Base-by-base conservation (phyloP, 805 yeast genomes). In the Metschnikowia proteae region DNA sequence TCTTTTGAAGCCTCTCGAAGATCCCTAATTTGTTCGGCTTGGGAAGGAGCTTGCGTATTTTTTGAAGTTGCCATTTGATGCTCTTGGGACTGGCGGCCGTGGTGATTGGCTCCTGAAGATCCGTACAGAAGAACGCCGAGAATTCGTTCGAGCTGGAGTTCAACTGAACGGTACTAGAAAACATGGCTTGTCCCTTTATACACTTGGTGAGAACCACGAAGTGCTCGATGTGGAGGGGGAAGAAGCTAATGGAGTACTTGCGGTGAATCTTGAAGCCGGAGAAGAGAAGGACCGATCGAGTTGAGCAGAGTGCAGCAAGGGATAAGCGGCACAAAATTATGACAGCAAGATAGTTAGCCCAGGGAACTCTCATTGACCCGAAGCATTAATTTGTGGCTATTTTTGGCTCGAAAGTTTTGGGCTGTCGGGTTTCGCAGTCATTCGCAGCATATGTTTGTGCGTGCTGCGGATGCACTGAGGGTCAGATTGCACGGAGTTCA, bases 251-350 rank as follows among this genome's bases (percentile, higher is more conserved):
- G 28, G 47, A 46, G 47, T 53, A 51, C 7, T 49, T 44, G 37
- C 53, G 55, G 27, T 52, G 48, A 34, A 54, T 13, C 31, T 52
- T 54, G 47, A 52, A 52, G 8, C 57, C 57, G 22, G 54, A 30
- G 17, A 54, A 54, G 17, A 50, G 55, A 9, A 52, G 27, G 17
- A 52, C 46, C 5, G 48, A 47, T 11, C 34, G 36, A 1, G 57
- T 45, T 5, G 57, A 51, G 46, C 56, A 53, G 6, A 52, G 13
- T 8, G 45, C 50, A 4, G 56, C 51, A 22, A 44, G 11, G 3
- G 30, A 4, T n/a, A 9, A 3, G 34, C 27, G 23, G 9, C 17
- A 40, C 22, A 31, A 40, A 6, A 31, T 5, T 3, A 40, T 17
- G n/a, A n/a, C 32, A 13, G 13, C n/a, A 17, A 25, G 6, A 9